Evolutionary conservation across 805 yeast genomes (phyloP).

Genomic region (Candida sanyiensis): DNA sequence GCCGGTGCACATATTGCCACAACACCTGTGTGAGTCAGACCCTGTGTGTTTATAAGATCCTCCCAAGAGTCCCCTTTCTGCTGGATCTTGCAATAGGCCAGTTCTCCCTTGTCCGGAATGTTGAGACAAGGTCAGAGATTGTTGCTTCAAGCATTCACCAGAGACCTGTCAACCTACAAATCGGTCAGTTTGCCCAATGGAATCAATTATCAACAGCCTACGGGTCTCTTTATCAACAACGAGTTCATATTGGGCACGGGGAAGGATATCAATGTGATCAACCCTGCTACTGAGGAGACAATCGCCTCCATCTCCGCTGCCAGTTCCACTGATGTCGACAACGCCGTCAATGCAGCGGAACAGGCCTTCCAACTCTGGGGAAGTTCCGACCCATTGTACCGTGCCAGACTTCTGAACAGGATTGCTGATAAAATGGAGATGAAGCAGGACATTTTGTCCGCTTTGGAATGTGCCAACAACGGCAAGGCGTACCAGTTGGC

Average conservation of each 20-base stretch:
- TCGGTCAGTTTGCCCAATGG: conserved; percentile 83
- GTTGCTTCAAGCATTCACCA: too few species aligned
- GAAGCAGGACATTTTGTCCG: conserved; percentile 45
- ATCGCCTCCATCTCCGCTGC: conserved; percentile 49
- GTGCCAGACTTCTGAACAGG: conserved; percentile 42
- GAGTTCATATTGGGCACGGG: conserved; percentile 57
- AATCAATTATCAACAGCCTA: conserved; percentile 58
- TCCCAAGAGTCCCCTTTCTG: too few species aligned
- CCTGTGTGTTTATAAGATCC: too few species aligned
- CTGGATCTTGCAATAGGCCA: too few species aligned
- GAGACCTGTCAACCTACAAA: too few species aligned
- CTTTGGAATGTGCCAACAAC: conserved; percentile 52
- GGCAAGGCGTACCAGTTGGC: conserved; percentile 56
- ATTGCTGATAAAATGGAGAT: conserved; percentile 45
- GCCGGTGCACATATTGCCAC: too few species aligned
- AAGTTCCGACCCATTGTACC: conserved; percentile 38
- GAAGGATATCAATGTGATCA: conserved; percentile 30
- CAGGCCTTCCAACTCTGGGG: conserved; percentile 49
- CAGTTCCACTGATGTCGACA: conserved; percentile 44
- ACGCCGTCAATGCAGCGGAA: conserved; percentile 48
- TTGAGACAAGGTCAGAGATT: too few species aligned
- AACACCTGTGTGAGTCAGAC: too few species aligned
- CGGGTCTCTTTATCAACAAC: conserved; percentile 72
- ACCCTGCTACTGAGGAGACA: conserved; percentile 50
- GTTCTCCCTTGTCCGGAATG: too few species aligned